Base-by-base conservation (phyloP, 2,329 filamentous ascomycete species). In the Penicillium sp. region DNA sequence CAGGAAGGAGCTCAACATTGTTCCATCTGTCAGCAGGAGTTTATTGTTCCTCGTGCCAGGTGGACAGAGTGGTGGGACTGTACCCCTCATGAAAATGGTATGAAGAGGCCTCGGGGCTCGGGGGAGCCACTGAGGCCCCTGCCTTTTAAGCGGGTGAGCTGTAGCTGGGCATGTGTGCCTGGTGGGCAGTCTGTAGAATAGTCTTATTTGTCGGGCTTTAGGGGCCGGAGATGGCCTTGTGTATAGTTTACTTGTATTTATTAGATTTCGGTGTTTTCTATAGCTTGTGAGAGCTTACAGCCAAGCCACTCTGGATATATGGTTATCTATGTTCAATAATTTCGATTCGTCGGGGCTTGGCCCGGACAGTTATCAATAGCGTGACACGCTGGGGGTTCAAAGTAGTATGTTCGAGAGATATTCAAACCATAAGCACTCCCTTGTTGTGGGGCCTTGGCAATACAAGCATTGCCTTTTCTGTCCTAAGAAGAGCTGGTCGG, bases 61-160 rank as follows among this genome's bases (percentile, higher is more conserved):
- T 81, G 79, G 78, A 69, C 80, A 22, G 80, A 81, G 61, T 79
- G 77, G 77, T 79, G 77, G 77, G 77, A 79, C 61, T 75, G 75
- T 57, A 71, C 68, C 14, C 75, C 76, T 1, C 73, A 74, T 60
- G 77, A 79, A 61, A 78, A 74, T 49, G 74, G 73, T 3, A 65
- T 74, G 54, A 76, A 77, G 64, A 63, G 68, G n/a, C 65, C 72
- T 6, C 70, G 76, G 16, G 57, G 60, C 28, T 64, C 68, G 1
- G 71, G 71, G 5, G 73, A 78, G 59, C 67, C 60, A 43, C 57
- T 78, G 30, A 72, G 73, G 8, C 76, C 77, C 19, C 65, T 80
- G 54, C 79, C 79, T 0, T 80, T 81, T 57, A 61, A 73, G 35
- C 71, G 78, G 28, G 62, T 75, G 49, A 76, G 76, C 4, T 81